A percentile compares a stretch with the other conserved stretches of the same genome.
phyloP scores from a whole-genome alignment of 306 rosid species.

The Dalbergia oliveri region DNA sequence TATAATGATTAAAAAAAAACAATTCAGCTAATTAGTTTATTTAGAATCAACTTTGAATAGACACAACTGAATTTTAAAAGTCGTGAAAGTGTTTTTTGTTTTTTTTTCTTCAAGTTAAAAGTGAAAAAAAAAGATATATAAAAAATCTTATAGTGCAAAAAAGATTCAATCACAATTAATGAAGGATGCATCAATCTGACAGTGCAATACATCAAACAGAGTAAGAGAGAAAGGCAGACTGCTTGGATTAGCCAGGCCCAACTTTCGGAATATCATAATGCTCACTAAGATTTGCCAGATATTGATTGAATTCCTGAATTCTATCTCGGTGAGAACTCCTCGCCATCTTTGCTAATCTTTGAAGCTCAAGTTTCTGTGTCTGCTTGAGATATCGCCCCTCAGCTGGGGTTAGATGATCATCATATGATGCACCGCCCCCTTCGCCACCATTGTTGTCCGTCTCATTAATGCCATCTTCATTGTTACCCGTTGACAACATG shows the following conservation, averaged over 20 bases:
- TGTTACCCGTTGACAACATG: constrained; percentile 19
- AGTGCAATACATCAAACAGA: background rate
- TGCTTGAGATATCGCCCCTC: constrained; percentile 52
- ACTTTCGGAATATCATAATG: constrained; percentile 60
- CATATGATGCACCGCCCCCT: background rate
- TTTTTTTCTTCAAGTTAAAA: no score
- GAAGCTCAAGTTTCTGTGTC: constrained; percentile 51
- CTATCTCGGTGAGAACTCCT: constrained; percentile 51
- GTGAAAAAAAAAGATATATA: no score
- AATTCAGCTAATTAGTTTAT: no score
- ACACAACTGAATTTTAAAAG: no score
- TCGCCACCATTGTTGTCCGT: constrained; percentile 30
- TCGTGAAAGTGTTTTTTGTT: no score
- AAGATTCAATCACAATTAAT: background rate
- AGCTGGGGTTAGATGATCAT: constrained; percentile 48
- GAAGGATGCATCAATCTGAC: background rate
- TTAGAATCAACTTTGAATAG: no score
- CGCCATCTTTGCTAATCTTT: constrained; percentile 49
- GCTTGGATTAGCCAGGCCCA: constrained; percentile 49
- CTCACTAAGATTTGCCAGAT: constrained; percentile 54
- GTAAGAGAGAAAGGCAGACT: background rate
- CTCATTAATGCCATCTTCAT: constrained; percentile 25
- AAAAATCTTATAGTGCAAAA: no score
- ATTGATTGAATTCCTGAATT: constrained; percentile 47
- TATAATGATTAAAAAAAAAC: no score